Evolutionary conservation across 1,284 basidiomycete species (phyloP), one percentile per base, ranked within the genome.

Genomic region (Vanrija sp.): DNA sequence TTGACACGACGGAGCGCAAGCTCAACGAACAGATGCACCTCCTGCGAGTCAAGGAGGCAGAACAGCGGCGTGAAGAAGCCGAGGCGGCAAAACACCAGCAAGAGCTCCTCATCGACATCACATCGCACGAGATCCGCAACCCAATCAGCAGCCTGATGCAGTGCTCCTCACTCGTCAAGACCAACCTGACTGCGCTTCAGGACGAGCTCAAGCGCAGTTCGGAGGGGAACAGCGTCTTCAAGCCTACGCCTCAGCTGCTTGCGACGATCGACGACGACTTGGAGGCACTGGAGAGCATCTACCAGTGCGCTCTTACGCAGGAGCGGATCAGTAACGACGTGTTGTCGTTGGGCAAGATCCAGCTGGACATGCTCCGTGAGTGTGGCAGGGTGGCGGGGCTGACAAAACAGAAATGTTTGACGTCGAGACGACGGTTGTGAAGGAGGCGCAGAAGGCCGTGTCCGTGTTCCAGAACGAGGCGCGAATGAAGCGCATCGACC

Each of bases 251-350:
- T 6, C 59, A 61, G 48, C 48, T 61, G 18, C 49, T 61, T 4
- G 24, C 45, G 6, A 50, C 53, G 7, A 47, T 61, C 18, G 43
- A 42, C 18, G 59, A 61, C 24, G 59, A 61, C 36, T 45, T 61
- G 10, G 59, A 61, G 20, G 59, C 59, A 6, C 51, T 61, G 7
- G 59, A 61, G 36, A 57, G 53, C 42, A 61, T 61, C 25, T 61
- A 61, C 42, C 59, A 61, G 39, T 61, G 59, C 19, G 71, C 72
- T 18, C 61, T 73, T 16, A 64, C 69, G 9, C 73, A 75, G 56
- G 71, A 73, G 51, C 65, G 71, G 8, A 75, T 76, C 45, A 68
- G 69, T 25, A 73, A 76, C 47, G 75, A 76, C 38, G 67, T 75
- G 20, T 60, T 75, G 9, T 72, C 71, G 1, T 56, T 76, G 2